Percentiles rank a stretch among this genome's conserved stretches.
Conservation (phyloP, 305 asterid genomes). For the Fraxinus baroniana region DNA sequence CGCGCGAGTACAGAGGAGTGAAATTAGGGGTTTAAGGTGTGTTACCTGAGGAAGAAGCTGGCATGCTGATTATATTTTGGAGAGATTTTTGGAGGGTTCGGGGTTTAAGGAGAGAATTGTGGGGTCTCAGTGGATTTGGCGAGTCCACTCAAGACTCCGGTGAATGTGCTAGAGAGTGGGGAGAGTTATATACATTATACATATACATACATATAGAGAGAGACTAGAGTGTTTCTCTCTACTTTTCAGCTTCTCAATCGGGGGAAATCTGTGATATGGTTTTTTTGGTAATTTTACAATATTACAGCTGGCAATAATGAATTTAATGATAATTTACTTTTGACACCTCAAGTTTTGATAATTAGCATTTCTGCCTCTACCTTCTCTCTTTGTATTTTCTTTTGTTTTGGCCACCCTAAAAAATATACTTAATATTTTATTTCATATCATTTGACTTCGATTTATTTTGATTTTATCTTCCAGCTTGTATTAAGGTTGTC, state of each 20-base stretch:
- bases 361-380: neutral
- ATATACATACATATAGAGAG: neutral
- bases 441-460: too few relatives aligned
- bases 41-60: constrained; percentile 85
- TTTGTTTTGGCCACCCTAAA: too few relatives aligned
- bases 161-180: neutral
- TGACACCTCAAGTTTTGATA: neutral
- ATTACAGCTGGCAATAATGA: neutral
- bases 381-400: too few relatives aligned
- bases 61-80: constrained; percentile 57
- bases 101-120: constrained; percentile 51
- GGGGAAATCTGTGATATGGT: neutral
- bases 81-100: constrained; percentile 43
- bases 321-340: neutral
- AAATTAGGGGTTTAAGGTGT: constrained; percentile 30
- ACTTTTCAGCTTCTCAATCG: neutral
- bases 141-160: constrained; percentile 25
- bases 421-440: too few relatives aligned
- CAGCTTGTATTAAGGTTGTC: too few relatives aligned
- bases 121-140: constrained; percentile 67
- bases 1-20: neutral
- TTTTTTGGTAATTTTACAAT: neutral
- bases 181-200: neutral
- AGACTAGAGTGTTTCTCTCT: neutral
- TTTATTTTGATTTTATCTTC: too few relatives aligned